These are phyloP conservation scores for Madurella mycetomatis DNA, from an alignment of 2,329 filamentous ascomycete species.

Conservation along the genomic window DNA sequence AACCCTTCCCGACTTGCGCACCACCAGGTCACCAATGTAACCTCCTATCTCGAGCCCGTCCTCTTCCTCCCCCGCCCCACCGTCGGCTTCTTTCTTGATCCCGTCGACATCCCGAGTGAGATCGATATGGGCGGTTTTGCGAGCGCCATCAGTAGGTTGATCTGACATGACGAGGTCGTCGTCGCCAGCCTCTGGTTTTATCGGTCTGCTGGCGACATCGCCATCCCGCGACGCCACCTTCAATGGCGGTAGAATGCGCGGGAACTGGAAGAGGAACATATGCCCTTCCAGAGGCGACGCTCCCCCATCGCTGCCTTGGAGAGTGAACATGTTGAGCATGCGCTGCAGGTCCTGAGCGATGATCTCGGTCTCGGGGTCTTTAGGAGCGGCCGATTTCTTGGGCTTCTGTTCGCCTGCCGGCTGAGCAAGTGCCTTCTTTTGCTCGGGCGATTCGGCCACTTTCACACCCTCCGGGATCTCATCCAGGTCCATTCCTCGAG, in stretches of 20 bases:
- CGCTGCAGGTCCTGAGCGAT: constrained; percentile 32
- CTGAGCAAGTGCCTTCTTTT: constrained; percentile 26
- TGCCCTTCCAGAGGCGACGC: constrained; percentile 43
- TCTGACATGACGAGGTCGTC: constrained; percentile 37
- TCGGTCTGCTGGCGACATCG: constrained; percentile 16
- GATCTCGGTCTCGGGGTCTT: constrained; percentile 29
- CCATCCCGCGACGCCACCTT: constrained; percentile 24
- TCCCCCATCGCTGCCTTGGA: constrained; percentile 21
- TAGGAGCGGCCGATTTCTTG: constrained; percentile 17
- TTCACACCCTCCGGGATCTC: constrained; percentile 24
- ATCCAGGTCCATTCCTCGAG: constrained; percentile 21
- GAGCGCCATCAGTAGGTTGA: constrained; percentile 21
- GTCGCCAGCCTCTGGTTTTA: constrained; percentile 40
- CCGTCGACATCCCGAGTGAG: constrained; percentile 34
- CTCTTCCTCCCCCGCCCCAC: constrained; percentile 19
- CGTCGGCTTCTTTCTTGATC: constrained; percentile 26
- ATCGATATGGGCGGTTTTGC: constrained; percentile 34
- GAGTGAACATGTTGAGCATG: constrained; percentile 30
- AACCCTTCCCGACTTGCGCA: constrained; percentile 58
- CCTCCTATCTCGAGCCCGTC: constrained; percentile 45
- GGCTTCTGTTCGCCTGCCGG: constrained; percentile 18
- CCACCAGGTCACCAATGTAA: constrained; percentile 55
- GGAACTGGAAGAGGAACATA: constrained; percentile 62
- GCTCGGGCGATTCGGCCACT: constrained; percentile 31
- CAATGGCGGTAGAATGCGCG: constrained; percentile 57